These are phyloP conservation scores for Rozella allomycis DNA, from an alignment of 371 early-diverging fungal genomes.

Conservation along the genomic window DNA sequence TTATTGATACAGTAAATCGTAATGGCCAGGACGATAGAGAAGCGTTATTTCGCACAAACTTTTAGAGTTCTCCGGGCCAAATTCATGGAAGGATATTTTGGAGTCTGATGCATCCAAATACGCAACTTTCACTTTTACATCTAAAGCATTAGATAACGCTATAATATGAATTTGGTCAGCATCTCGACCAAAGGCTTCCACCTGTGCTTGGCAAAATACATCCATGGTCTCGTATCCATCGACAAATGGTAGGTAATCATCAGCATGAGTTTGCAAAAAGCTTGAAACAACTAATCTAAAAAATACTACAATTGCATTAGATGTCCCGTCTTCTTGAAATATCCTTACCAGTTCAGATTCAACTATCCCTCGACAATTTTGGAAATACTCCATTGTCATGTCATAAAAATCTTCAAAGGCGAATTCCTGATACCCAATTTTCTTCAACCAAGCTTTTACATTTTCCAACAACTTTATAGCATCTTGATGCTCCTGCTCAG, in stretches of 20 bases:
- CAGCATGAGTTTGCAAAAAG: conserved; percentile 7
- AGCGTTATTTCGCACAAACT: conserved; percentile 18
- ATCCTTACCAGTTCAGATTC: too few relatives aligned
- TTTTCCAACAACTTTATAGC: too few relatives aligned
- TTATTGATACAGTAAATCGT: conserved; percentile 39
- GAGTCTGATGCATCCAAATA: conserved; percentile 31
- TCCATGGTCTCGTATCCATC: conserved; percentile 36
- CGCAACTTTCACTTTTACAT: conserved; percentile 32
- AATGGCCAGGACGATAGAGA: conserved; percentile 32
- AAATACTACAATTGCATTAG: too few relatives aligned
- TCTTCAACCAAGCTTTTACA: too few relatives aligned
- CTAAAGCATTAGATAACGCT: conserved; percentile 32
- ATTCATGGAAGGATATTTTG: neutral
- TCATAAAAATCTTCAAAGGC: too few relatives aligned
- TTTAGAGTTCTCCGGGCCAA: conserved; percentile 3
- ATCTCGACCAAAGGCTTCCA: conserved; percentile 47
- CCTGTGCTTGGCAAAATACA: conserved; percentile 34
- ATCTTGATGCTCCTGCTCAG: too few relatives aligned
- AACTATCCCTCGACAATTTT: too few relatives aligned
- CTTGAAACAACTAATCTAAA: too few relatives aligned
- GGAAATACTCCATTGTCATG: too few relatives aligned
- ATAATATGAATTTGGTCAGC: conserved; percentile 45
- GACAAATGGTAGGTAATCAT: conserved; percentile 7
- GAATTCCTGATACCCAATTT: too few relatives aligned
- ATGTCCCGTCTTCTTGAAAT: too few relatives aligned